Conservation (phyloP, 2,329 filamentous ascomycete genomes). For the Aspergillus persii region DNA sequence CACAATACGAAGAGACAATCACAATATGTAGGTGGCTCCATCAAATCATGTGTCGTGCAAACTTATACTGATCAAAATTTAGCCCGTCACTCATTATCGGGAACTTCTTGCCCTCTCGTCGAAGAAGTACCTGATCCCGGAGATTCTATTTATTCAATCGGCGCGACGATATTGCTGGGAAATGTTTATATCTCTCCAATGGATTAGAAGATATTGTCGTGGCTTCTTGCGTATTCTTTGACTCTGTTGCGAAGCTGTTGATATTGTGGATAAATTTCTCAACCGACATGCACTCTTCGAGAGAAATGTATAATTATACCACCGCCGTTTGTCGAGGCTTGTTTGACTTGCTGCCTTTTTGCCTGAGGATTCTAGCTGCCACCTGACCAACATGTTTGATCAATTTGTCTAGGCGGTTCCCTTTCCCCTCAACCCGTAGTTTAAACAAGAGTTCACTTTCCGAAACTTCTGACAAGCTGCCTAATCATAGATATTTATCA, state of each 20-base stretch:
- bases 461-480: neutral
- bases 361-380: neutral
- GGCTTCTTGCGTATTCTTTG: neutral
- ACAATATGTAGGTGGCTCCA: constrained; percentile 72
- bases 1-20: constrained; percentile 88
- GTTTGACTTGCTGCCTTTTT: neutral
- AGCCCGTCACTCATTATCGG: constrained; percentile 94
- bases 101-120: constrained; percentile 89
- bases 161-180: constrained; percentile 2
- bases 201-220: neutral
- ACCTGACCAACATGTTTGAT: neutral
- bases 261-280: neutral
- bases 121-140: constrained; percentile 43
- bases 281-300: neutral
- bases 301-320: neutral
- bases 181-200: neutral
- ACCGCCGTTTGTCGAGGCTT: neutral
- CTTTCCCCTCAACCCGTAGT: neutral
- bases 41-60: neutral
- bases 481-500: neutral
- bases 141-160: neutral
- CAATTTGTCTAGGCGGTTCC: constrained; percentile 8
- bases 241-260: neutral
- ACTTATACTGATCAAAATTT: constrained; percentile 10
- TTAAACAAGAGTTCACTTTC: no score